These are phyloP conservation scores for Glarea lozoyensis DNA, from an alignment of 495 filamentous ascomycete genomes.

Conservation along the genomic window DNA sequence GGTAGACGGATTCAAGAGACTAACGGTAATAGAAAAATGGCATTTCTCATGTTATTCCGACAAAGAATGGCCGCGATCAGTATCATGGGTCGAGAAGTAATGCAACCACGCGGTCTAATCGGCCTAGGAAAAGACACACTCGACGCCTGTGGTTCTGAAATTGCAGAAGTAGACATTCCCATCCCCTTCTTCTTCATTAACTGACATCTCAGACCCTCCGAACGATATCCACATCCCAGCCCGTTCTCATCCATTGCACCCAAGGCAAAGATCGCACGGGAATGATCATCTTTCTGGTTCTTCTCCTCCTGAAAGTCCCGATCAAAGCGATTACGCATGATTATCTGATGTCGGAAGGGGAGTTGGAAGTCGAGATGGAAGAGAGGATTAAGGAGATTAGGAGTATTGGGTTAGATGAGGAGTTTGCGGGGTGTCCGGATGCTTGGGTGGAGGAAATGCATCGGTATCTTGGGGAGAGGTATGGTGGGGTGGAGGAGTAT, in stretches of 20 bases:
- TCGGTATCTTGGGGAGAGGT: slow-evolving; percentile 13
- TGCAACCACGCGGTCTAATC: slow-evolving; percentile 57
- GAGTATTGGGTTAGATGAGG: slow-evolving; percentile 55
- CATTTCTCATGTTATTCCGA: slow-evolving; percentile 51
- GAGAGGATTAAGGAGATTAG: slow-evolving; percentile 58
- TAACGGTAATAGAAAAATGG: slow-evolving; percentile 33
- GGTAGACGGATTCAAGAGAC: no score
- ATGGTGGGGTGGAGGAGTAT: slow-evolving; percentile 17
- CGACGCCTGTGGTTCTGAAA: slow-evolving; percentile 51
- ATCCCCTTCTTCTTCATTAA: neutral
- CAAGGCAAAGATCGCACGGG: slow-evolving; percentile 87
- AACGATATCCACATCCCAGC: slow-evolving; percentile 36
- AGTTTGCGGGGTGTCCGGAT: slow-evolving; percentile 54
- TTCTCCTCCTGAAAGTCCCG: slow-evolving; percentile 51
- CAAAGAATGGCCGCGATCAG: slow-evolving; percentile 58
- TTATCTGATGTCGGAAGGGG: slow-evolving; percentile 50
- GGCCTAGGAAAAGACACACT: slow-evolving; percentile 59
- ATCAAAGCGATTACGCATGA: slow-evolving; percentile 50
- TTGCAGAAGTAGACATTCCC: slow-evolving; percentile 36
- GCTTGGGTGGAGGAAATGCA: slow-evolving; percentile 27
- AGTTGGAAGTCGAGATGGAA: slow-evolving; percentile 51
- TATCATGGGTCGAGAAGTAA: slow-evolving; percentile 58
- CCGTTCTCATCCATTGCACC: slow-evolving; percentile 69
- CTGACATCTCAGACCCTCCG: neutral
- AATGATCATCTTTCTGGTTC: slow-evolving; percentile 52